These are phyloP conservation scores for Termitomyces sp. DNA, from an alignment of 768 basidiomycete genomes.

Conservation along the genomic window DNA sequence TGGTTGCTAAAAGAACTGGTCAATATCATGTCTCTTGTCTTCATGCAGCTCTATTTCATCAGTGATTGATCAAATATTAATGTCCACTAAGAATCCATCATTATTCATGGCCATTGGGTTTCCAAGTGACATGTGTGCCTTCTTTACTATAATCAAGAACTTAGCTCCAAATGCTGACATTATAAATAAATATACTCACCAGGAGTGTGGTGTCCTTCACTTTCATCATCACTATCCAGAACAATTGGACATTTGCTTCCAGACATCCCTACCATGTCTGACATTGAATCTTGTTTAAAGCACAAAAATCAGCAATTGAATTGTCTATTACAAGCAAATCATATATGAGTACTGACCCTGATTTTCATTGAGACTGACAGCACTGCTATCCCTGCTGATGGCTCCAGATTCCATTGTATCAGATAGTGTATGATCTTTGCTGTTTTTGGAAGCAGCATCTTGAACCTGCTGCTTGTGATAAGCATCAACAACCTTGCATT, in stretches of 20 bases:
- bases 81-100: background rate
- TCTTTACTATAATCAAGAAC: background rate
- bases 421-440: too few species aligned
- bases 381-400: too few species aligned
- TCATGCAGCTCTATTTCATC: background rate
- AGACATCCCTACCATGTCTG: background rate
- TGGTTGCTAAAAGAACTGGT: background rate
- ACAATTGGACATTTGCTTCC: background rate
- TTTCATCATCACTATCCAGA: background rate
- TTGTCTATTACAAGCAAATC: background rate
- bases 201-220: background rate
- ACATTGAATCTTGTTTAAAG: background rate
- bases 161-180: background rate
- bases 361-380: background rate
- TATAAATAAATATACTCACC: background rate
- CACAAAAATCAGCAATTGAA: background rate
- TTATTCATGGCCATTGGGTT: background rate
- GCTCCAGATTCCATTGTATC: too few species aligned
- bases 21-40: background rate
- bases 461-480: background rate
- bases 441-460: background rate
- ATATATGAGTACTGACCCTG: background rate
- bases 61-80: background rate
- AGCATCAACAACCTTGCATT: background rate
- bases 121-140: background rate